A percentile compares a stretch with the other conserved stretches of the same genome.
These are phyloP conservation scores for Boeremia exigua DNA, from an alignment of 2,329 filamentous ascomycete genomes.

Conservation along the genomic window DNA sequence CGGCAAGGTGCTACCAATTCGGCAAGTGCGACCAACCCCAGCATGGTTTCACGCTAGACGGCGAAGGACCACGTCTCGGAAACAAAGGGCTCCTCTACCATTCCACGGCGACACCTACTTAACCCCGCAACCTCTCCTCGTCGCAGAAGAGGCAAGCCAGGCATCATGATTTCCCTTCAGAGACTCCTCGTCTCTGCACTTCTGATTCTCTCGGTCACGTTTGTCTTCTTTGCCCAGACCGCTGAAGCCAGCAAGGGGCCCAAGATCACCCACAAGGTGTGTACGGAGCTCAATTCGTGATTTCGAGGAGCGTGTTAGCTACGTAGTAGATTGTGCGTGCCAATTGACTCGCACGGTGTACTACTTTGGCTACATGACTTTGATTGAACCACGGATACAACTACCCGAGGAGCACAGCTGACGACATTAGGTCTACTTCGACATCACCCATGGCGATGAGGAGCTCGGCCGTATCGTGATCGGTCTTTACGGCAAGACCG, in stretches of 20 bases:
- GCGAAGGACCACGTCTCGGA: constrained; percentile 44
- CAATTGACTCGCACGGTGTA: constrained; percentile 3
- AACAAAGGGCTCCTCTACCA: constrained; percentile 16
- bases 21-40: constrained; percentile 24
- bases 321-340: not conserved
- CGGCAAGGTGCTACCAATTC: constrained; percentile 22
- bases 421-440: constrained; percentile 72
- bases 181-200: constrained; percentile 73
- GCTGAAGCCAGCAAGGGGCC: constrained; percentile 67
- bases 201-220: constrained; percentile 73
- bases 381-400: not conserved
- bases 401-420: not conserved
- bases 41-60: constrained; percentile 20
- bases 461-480: constrained; percentile 76
- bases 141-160: constrained; percentile 23
- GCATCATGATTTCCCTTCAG: constrained; percentile 76
- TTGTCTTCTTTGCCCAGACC: constrained; percentile 45
- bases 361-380: not conserved
- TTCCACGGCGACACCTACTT: constrained; percentile 25
- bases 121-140: constrained; percentile 29
- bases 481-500: constrained; percentile 86
- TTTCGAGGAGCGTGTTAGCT: not conserved
- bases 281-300: constrained; percentile 2
- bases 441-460: constrained; percentile 78
- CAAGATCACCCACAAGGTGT: constrained; percentile 91